Evolutionary conservation across 2,329 filamentous ascomycete species (phyloP).

Genomic region (Epichloe brachyelytri): DNA sequence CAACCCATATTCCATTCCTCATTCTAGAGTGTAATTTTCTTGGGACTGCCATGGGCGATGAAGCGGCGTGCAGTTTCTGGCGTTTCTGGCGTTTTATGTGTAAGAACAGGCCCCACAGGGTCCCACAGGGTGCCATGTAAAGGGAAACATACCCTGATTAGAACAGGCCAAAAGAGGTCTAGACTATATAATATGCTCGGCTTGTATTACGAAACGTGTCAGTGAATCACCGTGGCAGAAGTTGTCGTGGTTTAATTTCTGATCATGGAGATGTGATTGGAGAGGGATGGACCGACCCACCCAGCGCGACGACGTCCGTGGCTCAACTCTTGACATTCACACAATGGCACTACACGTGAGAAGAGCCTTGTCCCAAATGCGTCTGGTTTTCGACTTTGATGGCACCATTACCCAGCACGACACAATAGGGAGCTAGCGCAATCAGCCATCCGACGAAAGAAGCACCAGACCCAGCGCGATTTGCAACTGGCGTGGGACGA

Average conservation of each 20-base stretch:
- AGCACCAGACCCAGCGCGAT: slow-evolving; percentile 14
- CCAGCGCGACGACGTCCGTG: too few relatives aligned
- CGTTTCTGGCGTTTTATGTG: not conserved
- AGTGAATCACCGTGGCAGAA: not conserved
- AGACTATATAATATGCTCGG: not conserved
- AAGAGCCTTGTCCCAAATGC: slow-evolving; percentile 17
- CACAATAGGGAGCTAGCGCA: slow-evolving; percentile 36
- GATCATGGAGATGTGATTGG: not conserved
- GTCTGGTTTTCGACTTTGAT: slow-evolving; percentile 45
- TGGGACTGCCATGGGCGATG: not conserved
- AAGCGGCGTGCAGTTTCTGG: not conserved
- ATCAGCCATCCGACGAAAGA: slow-evolving; percentile 26
- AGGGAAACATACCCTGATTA: slow-evolving; percentile 13
- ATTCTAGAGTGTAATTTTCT: not conserved
- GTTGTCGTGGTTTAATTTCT: too few relatives aligned
- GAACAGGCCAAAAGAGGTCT: slow-evolving; percentile 6
- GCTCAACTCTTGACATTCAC: too few relatives aligned
- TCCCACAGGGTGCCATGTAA: not conserved
- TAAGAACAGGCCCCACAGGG: not conserved
- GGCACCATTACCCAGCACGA: slow-evolving; percentile 43
- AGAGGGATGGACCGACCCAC: too few relatives aligned
- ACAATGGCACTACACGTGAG: not conserved
- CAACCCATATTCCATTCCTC: too few relatives aligned
- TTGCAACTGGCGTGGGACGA: slow-evolving; percentile 29
- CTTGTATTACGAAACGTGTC: not conserved